Conservation (phyloP, 2,329 filamentous ascomycete species). For the Botryotinia convoluta region DNA sequence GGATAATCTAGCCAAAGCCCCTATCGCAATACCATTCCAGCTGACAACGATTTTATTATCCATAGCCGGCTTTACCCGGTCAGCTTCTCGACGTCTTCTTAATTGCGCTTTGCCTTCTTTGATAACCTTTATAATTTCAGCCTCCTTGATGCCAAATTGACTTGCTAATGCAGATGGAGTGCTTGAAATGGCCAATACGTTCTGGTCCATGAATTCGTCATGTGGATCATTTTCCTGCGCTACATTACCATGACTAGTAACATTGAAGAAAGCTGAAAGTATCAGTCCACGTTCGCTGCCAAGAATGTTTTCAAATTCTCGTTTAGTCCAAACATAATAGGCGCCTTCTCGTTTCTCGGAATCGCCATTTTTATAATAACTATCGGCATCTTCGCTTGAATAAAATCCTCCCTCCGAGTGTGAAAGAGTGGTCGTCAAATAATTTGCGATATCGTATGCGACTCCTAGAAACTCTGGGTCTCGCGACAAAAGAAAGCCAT, state of each 20-base stretch:
- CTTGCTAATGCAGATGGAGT: conserved; percentile 67
- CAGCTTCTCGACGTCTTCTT: conserved; percentile 66
- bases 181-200: conserved; percentile 73
- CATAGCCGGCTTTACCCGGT: conserved; percentile 71
- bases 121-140: conserved; percentile 67
- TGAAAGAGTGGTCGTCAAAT: conserved; percentile 73
- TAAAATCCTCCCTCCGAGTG: conserved; percentile 72
- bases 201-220: conserved; percentile 93
- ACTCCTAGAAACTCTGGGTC: conserved; percentile 73
- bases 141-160: conserved; percentile 69
- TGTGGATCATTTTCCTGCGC: conserved; percentile 78
- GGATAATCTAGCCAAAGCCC: conserved; percentile 74
- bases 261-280: conserved; percentile 80
- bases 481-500: conserved; percentile 65
- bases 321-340: conserved; percentile 90
- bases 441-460: conserved; percentile 81
- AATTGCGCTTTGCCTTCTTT: conserved; percentile 66
- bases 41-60: conserved; percentile 86
- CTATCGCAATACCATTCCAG: conserved; percentile 87
- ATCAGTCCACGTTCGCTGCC: conserved; percentile 66
- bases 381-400: conserved; percentile 89
- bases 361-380: conserved; percentile 69
- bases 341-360: conserved; percentile 84
- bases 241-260: conserved; percentile 82
- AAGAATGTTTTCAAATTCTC: conserved; percentile 78